Conservation (phyloP, 805 yeast genomes). For the Yamadazyma endophytica region DNA sequence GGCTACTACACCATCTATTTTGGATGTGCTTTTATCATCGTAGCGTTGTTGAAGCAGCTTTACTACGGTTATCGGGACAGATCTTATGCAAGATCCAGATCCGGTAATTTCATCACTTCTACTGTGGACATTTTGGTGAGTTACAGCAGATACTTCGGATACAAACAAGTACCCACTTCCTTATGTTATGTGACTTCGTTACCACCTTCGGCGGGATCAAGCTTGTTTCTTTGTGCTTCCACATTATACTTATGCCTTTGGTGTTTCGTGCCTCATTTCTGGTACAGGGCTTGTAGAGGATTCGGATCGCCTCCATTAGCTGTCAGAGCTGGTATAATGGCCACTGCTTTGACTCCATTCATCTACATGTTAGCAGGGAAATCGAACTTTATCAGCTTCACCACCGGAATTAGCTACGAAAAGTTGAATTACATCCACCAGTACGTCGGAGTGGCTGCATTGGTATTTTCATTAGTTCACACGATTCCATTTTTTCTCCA, state of each 20-base stretch:
- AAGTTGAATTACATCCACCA: conserved; percentile 51
- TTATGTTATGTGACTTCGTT: conserved; percentile 23
- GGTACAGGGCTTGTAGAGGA: conserved; percentile 48
- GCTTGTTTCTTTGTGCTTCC: conserved; percentile 30
- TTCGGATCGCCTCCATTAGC: conserved; percentile 61
- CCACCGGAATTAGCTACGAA: conserved; percentile 55
- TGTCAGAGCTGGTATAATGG: conserved; percentile 48
- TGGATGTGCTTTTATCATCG: conserved; percentile 31
- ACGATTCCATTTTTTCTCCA: conserved; percentile 48
- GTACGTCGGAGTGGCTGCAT: conserved; percentile 39
- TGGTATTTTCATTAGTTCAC: conserved; percentile 45
- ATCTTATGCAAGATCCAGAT: conserved; percentile 11
- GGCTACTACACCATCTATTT: conserved; percentile 38
- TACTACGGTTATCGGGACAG: conserved; percentile 24
- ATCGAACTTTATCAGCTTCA: conserved; percentile 42
- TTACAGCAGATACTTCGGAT: conserved; percentile 32
- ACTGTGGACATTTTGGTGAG: conserved; percentile 24
- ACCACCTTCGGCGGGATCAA: conserved; percentile 36
- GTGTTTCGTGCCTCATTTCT: conserved; percentile 45
- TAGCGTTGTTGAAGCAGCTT: conserved; percentile 29
- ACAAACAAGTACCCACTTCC: conserved; percentile 24
- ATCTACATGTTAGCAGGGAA: conserved; percentile 50
- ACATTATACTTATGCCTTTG: conserved; percentile 29
- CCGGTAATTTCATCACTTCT: conserved; percentile 13
- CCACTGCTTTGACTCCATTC: conserved; percentile 48